Evolutionary conservation across 2,329 filamentous ascomycete species (phyloP).

Genomic region (Phoma sp.): DNA sequence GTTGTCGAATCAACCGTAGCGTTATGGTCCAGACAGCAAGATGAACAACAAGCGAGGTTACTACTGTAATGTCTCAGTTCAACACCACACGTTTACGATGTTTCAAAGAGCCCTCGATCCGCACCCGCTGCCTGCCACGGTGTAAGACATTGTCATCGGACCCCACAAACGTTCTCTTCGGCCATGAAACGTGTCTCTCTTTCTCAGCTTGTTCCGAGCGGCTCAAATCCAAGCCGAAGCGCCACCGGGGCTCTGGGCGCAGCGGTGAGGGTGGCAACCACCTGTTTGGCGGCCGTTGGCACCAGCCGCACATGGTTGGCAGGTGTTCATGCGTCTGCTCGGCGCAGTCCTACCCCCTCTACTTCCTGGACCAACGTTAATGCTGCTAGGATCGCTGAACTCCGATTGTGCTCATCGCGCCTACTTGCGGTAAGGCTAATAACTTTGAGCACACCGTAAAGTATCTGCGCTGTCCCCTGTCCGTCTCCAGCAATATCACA

Average conservation of each 20-base stretch:
- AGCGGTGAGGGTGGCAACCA: background rate
- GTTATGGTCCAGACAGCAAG: background rate
- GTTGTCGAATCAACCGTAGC: constrained; percentile 8
- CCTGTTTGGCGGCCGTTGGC: constrained; percentile 1
- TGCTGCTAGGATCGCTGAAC: background rate
- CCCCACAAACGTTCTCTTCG: constrained; percentile 5
- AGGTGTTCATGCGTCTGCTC: background rate
- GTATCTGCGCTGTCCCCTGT: constrained; percentile 2
- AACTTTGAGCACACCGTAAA: background rate
- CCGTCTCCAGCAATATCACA: background rate
- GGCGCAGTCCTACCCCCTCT: background rate
- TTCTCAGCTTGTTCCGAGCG: background rate
- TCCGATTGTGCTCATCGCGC: background rate
- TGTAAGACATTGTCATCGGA: constrained; percentile 13
- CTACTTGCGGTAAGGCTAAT: background rate
- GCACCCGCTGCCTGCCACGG: constrained; percentile 4
- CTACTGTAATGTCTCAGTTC: constrained; percentile 4
- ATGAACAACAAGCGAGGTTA: constrained; percentile 1
- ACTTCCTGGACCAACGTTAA: background rate
- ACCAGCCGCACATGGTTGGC: background rate
- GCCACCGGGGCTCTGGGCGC: background rate
- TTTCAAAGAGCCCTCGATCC: background rate
- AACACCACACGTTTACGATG: constrained; percentile 6
- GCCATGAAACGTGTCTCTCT: background rate
- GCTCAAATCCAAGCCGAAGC: background rate